Evolutionary conservation across 2,329 filamentous ascomycete species (phyloP), one percentile per base, ranked within the genome.

Genomic region (Botrytis pseudocinerea): DNA sequence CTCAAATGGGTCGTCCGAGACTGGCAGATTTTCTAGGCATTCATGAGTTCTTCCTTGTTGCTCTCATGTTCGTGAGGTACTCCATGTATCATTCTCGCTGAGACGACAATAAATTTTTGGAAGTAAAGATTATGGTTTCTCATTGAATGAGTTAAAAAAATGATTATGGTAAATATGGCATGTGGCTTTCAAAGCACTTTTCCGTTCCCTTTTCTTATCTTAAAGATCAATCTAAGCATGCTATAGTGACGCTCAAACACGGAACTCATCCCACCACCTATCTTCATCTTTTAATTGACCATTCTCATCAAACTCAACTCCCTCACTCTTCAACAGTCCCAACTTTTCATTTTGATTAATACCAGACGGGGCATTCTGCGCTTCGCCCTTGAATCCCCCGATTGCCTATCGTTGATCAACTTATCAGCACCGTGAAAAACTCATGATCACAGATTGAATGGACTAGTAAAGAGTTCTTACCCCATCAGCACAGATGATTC

Each of bases 401-500:
- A 87, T 79, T n/a, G 76, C 71, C 78, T 79, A 18, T 69, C 6
- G 22, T 18, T 7, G 32, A 59, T 4, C 32, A 75, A 16, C 54
- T 51, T n/a, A 54, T 64, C 54, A 44, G 28, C 8, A 16, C 38
- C 32, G 18, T 14, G 18, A 40, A 57, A 2, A 66, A 28, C 4
- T 3, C 25, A n/a, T 51, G 12, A 42, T 40, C 35, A 20, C n/a
- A 38, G 6, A 5, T 28, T 63, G 25, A 25, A 35, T 14, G 18
- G 42, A 72, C 69, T 44, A 3, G 8, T 10, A 8, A 32, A 22
- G 18, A 22, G 8, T 2, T 78, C 83, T 76, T 78, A 86, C 85
- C 6, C 88, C 86, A 75, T 86, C 85, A 44, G 84, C 85, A 16
- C 86, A 86, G 70, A 91, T 85, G 9, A 90, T 86, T 5, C 89